A percentile compares a stretch with the other conserved stretches of the same genome.
Conservation (phyloP, 495 filamentous ascomycete species). For the Aspergillus asperescens region DNA sequence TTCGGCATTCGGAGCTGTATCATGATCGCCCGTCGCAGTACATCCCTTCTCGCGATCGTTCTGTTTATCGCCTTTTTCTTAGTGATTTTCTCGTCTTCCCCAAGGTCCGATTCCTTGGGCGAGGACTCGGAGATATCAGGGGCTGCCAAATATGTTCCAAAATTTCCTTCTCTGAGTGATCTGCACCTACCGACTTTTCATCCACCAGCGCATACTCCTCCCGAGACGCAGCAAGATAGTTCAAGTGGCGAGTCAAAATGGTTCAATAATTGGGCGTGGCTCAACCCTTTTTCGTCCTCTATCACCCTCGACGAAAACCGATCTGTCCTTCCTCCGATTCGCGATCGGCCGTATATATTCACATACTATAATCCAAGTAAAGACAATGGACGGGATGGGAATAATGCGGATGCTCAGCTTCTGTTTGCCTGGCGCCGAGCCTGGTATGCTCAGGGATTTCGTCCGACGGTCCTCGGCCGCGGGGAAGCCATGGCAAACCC, state of each 20-base stretch:
- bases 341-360: constrained; percentile 71
- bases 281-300: constrained; percentile 80
- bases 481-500: constrained; percentile 84
- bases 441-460: constrained; percentile 92
- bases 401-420: constrained; percentile 69
- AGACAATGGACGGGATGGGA: constrained; percentile 54
- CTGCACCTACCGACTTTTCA: constrained; percentile 50
- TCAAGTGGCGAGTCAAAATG: constrained; percentile 73
- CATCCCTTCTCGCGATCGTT: constrained; percentile 38
- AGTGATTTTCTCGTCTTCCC: constrained; percentile 42
- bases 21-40: constrained; percentile 43
- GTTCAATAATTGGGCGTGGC: constrained; percentile 86
- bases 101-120: constrained; percentile 24
- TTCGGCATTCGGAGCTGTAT: background rate
- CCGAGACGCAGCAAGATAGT: constrained; percentile 73
- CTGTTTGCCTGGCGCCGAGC: constrained; percentile 85
- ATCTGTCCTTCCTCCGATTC: constrained; percentile 78
- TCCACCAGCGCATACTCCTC: constrained; percentile 67
- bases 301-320: constrained; percentile 82
- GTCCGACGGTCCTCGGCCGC: constrained; percentile 71
- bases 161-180: constrained; percentile 37
- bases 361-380: constrained; percentile 78
- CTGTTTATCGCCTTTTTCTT: constrained; percentile 44
- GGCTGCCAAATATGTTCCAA: constrained; percentile 35
- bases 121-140: constrained; percentile 19